Base-by-base conservation (phyloP, 768 basidiomycete genomes). In the Agrocybe praecox region DNA sequence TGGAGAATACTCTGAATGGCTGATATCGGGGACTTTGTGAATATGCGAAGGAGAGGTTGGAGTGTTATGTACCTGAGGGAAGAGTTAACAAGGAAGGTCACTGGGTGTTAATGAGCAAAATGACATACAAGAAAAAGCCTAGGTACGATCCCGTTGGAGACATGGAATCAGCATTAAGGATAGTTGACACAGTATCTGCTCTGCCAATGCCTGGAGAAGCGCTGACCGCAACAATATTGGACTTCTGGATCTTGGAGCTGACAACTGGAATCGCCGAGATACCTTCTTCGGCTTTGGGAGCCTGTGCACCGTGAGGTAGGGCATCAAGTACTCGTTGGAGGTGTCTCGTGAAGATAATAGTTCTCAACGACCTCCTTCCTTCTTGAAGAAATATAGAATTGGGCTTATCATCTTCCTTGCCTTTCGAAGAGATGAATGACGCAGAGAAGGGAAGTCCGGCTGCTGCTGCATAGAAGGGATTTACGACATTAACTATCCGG, bases 391-490 rank as follows among this genome's bases (percentile, higher is more conserved):
- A 76, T 7, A 80, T 59, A 6, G 79, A 73, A 14, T 67, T 65
- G 0, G 61, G 59, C 22, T 53, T 58, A 29, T 14, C 12, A 4
- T 40, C 36, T 40, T 40, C 36, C 11, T 46, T 24, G 14, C 64
- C 9, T 65, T 69, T 56, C 60, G 59, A 60, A 62, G 74, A 44
- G 14, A 60, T 40, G 55, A 73, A 53, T 43, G 65, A 63, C 17
- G 62, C 59, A 33, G 58, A 55, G 46, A 62, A 67, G 21, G 67
- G 74, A 61, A 62, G 46, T 4, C 82, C 79, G 2, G 83, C 76
- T 0, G 92, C 89, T 1, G 95, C 92, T 2, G 93, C 87, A 63
- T 96, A 97, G 62, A 93, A 92, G 2, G 94, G 94, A 56, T 94
- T 94, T 67, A 96, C 82, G 40, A 94, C 78, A 54, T 87, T 87